A percentile compares a stretch with the other conserved stretches of the same genome.
Evolutionary conservation across 352 stramenopile genomes (phyloP).

Genomic region (Phytophthora cactorum): DNA sequence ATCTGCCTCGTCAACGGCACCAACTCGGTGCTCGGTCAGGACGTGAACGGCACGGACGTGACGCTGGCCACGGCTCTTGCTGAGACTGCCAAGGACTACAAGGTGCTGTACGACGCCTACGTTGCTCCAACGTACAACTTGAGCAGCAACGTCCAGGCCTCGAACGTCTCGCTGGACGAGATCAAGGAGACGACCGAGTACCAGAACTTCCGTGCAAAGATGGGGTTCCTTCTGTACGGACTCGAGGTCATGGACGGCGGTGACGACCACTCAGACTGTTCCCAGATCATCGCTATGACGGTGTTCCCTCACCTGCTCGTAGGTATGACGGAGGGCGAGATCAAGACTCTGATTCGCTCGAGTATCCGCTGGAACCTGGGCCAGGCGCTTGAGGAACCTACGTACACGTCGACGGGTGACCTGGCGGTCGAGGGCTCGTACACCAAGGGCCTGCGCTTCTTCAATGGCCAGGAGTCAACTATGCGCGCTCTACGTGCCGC

Average conservation of each 20-base stretch:
- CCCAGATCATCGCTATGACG: constrained; percentile 56
- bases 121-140: constrained; percentile 55
- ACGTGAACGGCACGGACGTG: constrained; percentile 47
- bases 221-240: constrained; percentile 52
- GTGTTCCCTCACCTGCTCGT: constrained; percentile 62
- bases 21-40: constrained; percentile 50
- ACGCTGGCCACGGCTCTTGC: constrained; percentile 44
- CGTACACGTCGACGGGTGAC: constrained; percentile 49
- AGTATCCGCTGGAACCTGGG: constrained; percentile 61
- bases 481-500: constrained; percentile 58
- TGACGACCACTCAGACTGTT: constrained; percentile 46
- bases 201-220: constrained; percentile 68
- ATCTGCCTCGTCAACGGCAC: constrained; percentile 51
- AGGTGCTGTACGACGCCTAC: constrained; percentile 62
- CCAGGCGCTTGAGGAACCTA: constrained; percentile 41
- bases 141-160: constrained; percentile 24
- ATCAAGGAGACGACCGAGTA: constrained; percentile 51
- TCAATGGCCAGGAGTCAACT: constrained; percentile 65
- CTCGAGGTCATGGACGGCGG: constrained; percentile 54
- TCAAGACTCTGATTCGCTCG: constrained; percentile 49
- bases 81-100: constrained; percentile 49
- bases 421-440: constrained; percentile 50
- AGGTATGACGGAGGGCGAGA: constrained; percentile 61
- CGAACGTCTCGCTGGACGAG: constrained; percentile 34
- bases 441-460: constrained; percentile 59